These are phyloP conservation scores for Chaetomium cochliodes DNA, from an alignment of 495 filamentous ascomycete genomes.

Conservation along the genomic window DNA sequence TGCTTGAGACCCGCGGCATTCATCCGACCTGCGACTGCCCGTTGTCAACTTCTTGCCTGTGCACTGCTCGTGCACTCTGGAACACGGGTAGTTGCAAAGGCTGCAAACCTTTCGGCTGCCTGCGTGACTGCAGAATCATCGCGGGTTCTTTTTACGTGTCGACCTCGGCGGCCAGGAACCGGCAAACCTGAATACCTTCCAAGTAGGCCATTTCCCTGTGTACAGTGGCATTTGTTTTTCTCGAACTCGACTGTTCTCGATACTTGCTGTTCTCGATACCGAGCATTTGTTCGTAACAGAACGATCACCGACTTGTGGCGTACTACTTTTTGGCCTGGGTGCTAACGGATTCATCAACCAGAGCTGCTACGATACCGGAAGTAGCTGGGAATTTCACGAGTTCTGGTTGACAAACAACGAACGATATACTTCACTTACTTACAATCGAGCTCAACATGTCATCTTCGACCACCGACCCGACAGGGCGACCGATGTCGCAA, in stretches of 20 bases:
- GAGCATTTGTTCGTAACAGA: neutral
- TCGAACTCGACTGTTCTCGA: neutral
- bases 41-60: neutral
- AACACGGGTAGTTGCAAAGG: slow-evolving; percentile 12
- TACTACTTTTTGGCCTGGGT: neutral
- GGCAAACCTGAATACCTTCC: neutral
- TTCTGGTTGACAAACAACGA: neutral
- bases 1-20: neutral
- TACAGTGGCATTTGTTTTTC: neutral
- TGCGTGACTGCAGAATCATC: neutral
- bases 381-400: neutral
- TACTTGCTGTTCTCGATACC: neutral
- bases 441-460: slow-evolving; percentile 11
- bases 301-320: neutral
- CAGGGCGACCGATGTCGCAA: slow-evolving; percentile 17
- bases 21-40: slow-evolving; percentile 8
- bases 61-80: neutral
- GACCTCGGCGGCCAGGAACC: neutral
- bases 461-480: slow-evolving; percentile 15
- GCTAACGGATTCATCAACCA: neutral
- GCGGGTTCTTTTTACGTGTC: neutral
- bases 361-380: neutral
- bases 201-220: neutral
- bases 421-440: neutral
- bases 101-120: slow-evolving; percentile 6